Percentiles rank a stretch among this genome's conserved stretches.
phyloP scores from a whole-genome alignment of 2,329 filamentous ascomycete genomes.

The Colletotrichum sp. region DNA sequence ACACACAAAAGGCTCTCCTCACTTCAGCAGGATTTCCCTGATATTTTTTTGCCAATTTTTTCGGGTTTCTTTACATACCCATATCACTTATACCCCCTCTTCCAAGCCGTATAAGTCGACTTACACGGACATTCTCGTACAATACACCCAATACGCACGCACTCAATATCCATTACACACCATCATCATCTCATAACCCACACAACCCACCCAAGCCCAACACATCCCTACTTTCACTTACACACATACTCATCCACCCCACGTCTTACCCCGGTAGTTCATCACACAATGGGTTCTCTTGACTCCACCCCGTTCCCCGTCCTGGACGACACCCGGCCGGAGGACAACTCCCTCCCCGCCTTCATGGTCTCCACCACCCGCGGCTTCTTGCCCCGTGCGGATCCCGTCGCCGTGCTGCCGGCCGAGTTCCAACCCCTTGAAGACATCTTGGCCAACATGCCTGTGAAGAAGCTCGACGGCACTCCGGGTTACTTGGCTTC shows the following conservation, averaged over 20 bases:
- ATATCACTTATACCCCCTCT: background rate
- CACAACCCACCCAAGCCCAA: slow-evolving; percentile 1
- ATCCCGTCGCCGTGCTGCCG: slow-evolving; percentile 70
- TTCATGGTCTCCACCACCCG: slow-evolving; percentile 81
- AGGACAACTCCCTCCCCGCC: slow-evolving; percentile 69
- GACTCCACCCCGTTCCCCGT: slow-evolving; percentile 57
- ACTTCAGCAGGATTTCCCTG: background rate
- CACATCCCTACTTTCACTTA: background rate
- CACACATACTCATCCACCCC: background rate
- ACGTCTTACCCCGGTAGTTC: background rate
- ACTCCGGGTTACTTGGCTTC: slow-evolving; percentile 78
- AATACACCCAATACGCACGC: slow-evolving; percentile 6
- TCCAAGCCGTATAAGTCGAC: background rate
- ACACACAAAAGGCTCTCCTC: slow-evolving; percentile 1
- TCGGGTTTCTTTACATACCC: background rate
- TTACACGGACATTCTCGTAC: background rate
- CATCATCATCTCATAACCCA: slow-evolving; percentile 5
- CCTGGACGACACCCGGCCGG: slow-evolving; percentile 65
- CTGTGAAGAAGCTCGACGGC: slow-evolving; percentile 77
- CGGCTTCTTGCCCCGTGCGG: slow-evolving; percentile 75
- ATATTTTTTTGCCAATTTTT: slow-evolving; percentile 9
- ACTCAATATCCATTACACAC: background rate
- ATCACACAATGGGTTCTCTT: slow-evolving; percentile 45
- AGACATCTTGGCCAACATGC: slow-evolving; percentile 76
- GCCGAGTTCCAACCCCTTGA: slow-evolving; percentile 75